A percentile compares a stretch with the other conserved stretches of the same genome.
phyloP scores from a whole-genome alignment of 352 stramenopile genomes.

The Pythium brachiatum region DNA sequence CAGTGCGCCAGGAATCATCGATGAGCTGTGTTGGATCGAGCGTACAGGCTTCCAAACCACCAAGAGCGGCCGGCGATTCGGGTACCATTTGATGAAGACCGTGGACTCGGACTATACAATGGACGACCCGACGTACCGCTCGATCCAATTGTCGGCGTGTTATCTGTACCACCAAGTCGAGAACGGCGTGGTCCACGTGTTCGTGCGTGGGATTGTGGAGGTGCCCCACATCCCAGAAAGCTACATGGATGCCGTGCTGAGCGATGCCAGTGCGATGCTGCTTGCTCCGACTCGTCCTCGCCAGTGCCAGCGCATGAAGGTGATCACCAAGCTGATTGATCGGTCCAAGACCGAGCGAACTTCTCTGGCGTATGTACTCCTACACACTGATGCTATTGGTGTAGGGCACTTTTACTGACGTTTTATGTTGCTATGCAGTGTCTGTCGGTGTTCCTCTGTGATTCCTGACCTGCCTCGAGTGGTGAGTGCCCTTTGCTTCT shows the following conservation, averaged over 20 bases:
- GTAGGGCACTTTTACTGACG: no score
- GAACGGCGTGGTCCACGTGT: constrained; percentile 45
- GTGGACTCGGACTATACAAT: constrained; percentile 30
- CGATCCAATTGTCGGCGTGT: constrained; percentile 54
- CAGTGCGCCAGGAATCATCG: constrained; percentile 26
- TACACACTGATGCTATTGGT: neutral
- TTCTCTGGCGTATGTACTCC: constrained; percentile 38
- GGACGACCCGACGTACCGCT: constrained; percentile 22
- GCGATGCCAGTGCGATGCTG: constrained; percentile 32
- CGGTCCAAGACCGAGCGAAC: constrained; percentile 54
- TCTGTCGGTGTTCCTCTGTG: constrained; percentile 54
- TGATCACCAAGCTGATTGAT: constrained; percentile 50
- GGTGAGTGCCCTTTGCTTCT: constrained; percentile 23
- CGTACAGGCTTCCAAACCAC: constrained; percentile 35
- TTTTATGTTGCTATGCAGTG: constrained; percentile 23
- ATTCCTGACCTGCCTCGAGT: constrained; percentile 46
- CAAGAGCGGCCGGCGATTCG: constrained; percentile 34
- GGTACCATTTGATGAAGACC: constrained; percentile 64
- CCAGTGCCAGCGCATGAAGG: constrained; percentile 51
- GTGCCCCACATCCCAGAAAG: constrained; percentile 25
- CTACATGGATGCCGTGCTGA: constrained; percentile 10
- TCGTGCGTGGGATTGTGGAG: constrained; percentile 59
- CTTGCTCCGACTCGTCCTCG: constrained; percentile 35
- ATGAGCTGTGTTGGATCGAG: constrained; percentile 65
- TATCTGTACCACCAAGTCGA: constrained; percentile 57